These are phyloP conservation scores for Sphaceloma murrayae DNA, from an alignment of 2,329 filamentous ascomycete genomes.

Conservation along the genomic window DNA sequence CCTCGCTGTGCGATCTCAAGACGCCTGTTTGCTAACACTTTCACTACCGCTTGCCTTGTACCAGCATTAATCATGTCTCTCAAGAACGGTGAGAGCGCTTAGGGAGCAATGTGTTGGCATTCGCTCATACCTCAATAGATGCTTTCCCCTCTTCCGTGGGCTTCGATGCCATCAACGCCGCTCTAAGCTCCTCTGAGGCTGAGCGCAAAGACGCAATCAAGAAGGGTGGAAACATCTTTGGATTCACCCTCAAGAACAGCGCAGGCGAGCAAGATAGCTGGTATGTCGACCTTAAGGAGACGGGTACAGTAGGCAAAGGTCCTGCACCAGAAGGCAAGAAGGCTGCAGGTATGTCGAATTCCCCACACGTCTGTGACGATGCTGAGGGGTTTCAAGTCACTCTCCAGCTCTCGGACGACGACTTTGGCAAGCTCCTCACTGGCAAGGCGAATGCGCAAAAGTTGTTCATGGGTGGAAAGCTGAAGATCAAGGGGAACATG, in stretches of 20 bases:
- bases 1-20: neutral
- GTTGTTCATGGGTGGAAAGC: constrained; percentile 94
- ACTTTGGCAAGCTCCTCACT: constrained; percentile 72
- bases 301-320: constrained; percentile 72
- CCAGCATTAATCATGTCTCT: constrained; percentile 15
- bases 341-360: constrained; percentile 58
- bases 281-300: constrained; percentile 92
- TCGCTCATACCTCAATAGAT: constrained; percentile 3
- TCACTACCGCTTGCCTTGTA: neutral
- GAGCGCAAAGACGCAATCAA: constrained; percentile 84
- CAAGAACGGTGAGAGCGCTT: constrained; percentile 15
- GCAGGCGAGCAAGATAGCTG: constrained; percentile 72
- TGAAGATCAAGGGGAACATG: constrained; percentile 96
- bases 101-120: neutral
- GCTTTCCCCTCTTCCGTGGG: constrained; percentile 76
- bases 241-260: constrained; percentile 85
- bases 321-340: constrained; percentile 59
- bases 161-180: constrained; percentile 76
- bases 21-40: neutral
- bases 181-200: constrained; percentile 57
- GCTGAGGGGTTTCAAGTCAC: constrained; percentile 51
- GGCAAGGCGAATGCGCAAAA: constrained; percentile 92
- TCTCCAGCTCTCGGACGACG: constrained; percentile 70
- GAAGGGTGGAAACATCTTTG: constrained; percentile 76
- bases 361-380: neutral